phyloP scores from a whole-genome alignment of 2,329 filamentous ascomycete genomes.

The Endoconidiophora laricicola region DNA sequence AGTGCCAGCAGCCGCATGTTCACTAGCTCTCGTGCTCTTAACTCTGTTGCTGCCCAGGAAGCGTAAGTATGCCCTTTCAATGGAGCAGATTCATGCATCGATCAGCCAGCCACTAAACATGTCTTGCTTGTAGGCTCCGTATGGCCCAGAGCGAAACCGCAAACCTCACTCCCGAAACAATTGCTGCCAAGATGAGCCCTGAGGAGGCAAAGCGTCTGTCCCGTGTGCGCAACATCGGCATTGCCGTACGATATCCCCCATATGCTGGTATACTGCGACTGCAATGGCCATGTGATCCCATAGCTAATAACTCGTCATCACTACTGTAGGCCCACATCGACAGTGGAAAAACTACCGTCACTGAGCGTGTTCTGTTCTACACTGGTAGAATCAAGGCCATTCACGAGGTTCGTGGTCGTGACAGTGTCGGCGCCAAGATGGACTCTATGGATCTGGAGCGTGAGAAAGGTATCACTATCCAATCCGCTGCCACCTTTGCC shows the following conservation, averaged over 20 bases:
- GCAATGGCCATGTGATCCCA: not conserved
- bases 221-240: conserved; percentile 89
- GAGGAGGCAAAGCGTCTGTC: conserved; percentile 63
- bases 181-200: conserved; percentile 66
- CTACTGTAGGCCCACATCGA: conserved; percentile 76
- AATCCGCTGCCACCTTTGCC: conserved; percentile 93
- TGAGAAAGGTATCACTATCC: conserved; percentile 87
- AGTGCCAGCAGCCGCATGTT: conserved; percentile 8
- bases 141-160: conserved; percentile 34
- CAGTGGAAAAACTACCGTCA: conserved; percentile 92
- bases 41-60: conserved; percentile 25
- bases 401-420: conserved; percentile 89
- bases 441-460: conserved; percentile 98
- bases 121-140: conserved; percentile 23
- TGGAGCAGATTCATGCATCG: not conserved
- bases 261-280: not conserved
- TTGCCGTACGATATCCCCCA: conserved; percentile 50
- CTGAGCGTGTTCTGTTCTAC: conserved; percentile 94
- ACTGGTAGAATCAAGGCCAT: conserved; percentile 93
- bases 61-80: conserved; percentile 19
- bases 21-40: conserved; percentile 6
- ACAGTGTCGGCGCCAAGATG: conserved; percentile 96
- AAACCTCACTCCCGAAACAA: conserved; percentile 36
- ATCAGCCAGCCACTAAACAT: not conserved
- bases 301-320: not conserved